phyloP scores from a whole-genome alignment of 495 filamentous ascomycete genomes.

The Neurospora tetraspora region DNA sequence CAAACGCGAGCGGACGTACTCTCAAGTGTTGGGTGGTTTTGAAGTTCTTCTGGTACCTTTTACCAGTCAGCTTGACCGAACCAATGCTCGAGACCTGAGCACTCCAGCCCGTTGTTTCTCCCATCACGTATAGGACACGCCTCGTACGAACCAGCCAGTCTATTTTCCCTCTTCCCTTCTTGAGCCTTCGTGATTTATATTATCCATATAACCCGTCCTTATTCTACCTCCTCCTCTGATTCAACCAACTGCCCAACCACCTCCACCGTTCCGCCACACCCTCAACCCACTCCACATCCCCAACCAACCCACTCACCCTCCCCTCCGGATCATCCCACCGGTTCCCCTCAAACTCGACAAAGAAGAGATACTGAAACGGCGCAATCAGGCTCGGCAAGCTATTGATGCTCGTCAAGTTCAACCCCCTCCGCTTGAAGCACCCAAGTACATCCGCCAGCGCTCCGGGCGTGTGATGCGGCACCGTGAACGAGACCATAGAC shows the following conservation, averaged over 20 bases:
- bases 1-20: background rate
- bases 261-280: slow-evolving; percentile 34
- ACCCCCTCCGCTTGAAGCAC: slow-evolving; percentile 57
- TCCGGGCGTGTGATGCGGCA: slow-evolving; percentile 67
- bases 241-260: slow-evolving; percentile 48
- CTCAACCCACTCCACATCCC: slow-evolving; percentile 26
- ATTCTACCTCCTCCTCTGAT: slow-evolving; percentile 17
- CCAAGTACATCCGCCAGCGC: slow-evolving; percentile 70
- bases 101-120: background rate
- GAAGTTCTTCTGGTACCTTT: background rate
- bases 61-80: background rate
- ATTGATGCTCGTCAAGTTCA: slow-evolving; percentile 89
- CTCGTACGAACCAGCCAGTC: background rate
- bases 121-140: background rate
- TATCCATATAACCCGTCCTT: background rate
- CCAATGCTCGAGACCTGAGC: background rate
- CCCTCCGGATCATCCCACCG: slow-evolving; percentile 36
- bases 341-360: slow-evolving; percentile 75
- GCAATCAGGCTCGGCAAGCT: slow-evolving; percentile 65
- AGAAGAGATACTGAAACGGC: slow-evolving; percentile 89
- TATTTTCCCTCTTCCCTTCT: background rate
- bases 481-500: slow-evolving; percentile 68
- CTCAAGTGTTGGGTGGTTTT: background rate
- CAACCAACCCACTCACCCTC: slow-evolving; percentile 41
- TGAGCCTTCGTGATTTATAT: background rate